Base-by-base conservation (phyloP, 176 grass and related monocot species). In the Aegilops bicornis region DNA sequence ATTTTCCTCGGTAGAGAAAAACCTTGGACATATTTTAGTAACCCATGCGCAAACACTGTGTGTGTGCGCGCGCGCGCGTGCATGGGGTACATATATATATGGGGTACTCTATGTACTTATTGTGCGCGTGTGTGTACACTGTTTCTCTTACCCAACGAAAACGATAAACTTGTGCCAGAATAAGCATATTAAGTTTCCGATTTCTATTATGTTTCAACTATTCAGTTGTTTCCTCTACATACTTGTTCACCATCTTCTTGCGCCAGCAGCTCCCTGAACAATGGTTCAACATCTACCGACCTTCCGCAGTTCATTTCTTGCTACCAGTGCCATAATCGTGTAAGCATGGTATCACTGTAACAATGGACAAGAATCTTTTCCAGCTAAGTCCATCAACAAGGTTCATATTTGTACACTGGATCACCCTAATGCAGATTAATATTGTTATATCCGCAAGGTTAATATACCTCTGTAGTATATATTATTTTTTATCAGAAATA, bases 291-390 rank as follows among this genome's bases (percentile, higher is more conserved):
- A 54, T 77, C 8, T 43, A 72, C 40, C 8, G 23, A 54, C 15
- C 17, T 64, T 64, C 25, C 8, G 64, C 11, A 27, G 32, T 75
- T n/a, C 31, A 73, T 75, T 47, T 67, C 33, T 86, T 82, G 40
- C 73, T 78, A 22, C 10, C 9, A 64, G 19, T 90, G 30, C 8
- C 39, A 70, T 70, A 54, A 31, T 71, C 48, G 17, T 68, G 48
- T 72, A 78, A 71, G 17, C 67, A 72, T 43, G 79, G 40, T 64
- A 45, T 13, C 43, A n/a, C n/a, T 45, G 37, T 73, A 82, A 62
- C 17, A 42, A 54, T 25, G 54, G 33, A 78, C 36, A 42, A 71
- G 40, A n/a, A 71, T 60, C 54, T 86, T 70, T 77, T 78, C 54
- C 20, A 68, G 40, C 16, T 62, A 70, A 37, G 70, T 10, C 36